Conservation (phyloP, 2,329 filamentous ascomycete species). For the Plenodomus lindquistii region DNA sequence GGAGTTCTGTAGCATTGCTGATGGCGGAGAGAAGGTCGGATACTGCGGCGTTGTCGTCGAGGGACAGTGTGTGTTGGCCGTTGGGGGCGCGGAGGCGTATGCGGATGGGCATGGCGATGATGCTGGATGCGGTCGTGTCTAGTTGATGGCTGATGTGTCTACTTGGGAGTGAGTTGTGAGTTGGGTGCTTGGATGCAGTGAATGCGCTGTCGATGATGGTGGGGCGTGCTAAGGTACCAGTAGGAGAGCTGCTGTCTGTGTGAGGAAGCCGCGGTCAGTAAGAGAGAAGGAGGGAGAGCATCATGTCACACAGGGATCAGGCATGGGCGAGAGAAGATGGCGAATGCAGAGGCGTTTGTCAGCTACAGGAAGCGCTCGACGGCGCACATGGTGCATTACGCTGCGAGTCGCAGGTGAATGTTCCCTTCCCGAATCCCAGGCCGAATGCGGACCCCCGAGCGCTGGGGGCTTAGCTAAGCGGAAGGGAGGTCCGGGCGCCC, state of each 20-base stretch:
- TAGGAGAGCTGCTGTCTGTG: background rate
- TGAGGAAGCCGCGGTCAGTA: conserved; percentile 7
- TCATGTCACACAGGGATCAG: conserved; percentile 4
- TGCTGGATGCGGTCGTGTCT: too few relatives aligned
- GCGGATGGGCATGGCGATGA: conserved; percentile 60
- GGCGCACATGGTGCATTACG: conserved; percentile 3
- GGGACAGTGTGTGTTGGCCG: conserved; percentile 70
- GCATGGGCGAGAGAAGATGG: background rate
- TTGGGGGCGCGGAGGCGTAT: conserved; percentile 75
- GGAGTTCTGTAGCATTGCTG: conserved; percentile 65
- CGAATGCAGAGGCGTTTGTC: conserved; percentile 9
- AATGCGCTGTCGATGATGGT: background rate
- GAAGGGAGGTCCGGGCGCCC: too few relatives aligned
- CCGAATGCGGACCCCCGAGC: background rate
- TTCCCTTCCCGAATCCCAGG: conserved; percentile 29
- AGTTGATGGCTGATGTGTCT: background rate
- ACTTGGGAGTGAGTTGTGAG: background rate
- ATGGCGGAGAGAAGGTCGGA: conserved; percentile 64
- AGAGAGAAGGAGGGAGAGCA: background rate
- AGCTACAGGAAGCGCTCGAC: conserved; percentile 9
- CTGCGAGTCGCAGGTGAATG: conserved; percentile 24
- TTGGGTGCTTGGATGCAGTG: too few relatives aligned
- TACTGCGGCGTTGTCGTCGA: conserved; percentile 70
- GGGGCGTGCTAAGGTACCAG: background rate
- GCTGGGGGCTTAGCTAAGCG: background rate